Conservation (phyloP, 192 early-diverging fungal species). For the Gaertneriomyces sp. region DNA sequence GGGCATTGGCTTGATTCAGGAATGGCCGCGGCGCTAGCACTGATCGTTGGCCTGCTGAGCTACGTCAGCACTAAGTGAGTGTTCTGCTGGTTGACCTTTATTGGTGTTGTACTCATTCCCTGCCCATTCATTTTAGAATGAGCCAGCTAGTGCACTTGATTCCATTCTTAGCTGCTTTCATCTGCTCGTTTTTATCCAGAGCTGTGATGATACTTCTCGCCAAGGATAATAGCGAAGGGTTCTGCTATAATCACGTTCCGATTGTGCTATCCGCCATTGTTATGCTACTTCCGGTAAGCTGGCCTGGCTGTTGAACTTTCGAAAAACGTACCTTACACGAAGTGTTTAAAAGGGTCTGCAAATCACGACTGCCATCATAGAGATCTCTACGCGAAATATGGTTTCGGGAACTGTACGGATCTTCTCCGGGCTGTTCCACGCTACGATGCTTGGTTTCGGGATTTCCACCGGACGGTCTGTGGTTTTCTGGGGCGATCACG, state of each 20-base stretch:
- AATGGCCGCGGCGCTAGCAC: constrained; percentile 29
- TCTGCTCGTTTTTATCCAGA: constrained; percentile 11
- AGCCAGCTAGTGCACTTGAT: constrained; percentile 13
- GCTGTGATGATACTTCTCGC: not conserved
- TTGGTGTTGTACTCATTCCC: not conserved
- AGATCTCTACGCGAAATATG: constrained; percentile 81
- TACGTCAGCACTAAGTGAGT: constrained; percentile 13
- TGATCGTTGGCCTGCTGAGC: constrained; percentile 25
- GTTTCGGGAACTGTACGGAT: constrained; percentile 85
- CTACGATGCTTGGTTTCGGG: constrained; percentile 32
- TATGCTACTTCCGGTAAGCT: constrained; percentile 36
- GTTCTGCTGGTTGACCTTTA: constrained; percentile 10
- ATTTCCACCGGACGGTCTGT: constrained; percentile 31
- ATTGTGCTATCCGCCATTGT: constrained; percentile 35
- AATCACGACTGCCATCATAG: constrained; percentile 81
- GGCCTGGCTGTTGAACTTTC: not conserved
- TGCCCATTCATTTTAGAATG: too few species aligned
- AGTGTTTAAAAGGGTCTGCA: constrained; percentile 60
- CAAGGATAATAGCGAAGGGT: not conserved
- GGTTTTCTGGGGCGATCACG: constrained; percentile 17
- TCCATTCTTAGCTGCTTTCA: constrained; percentile 16
- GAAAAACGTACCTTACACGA: not conserved
- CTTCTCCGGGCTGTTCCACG: constrained; percentile 66
- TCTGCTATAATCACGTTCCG: constrained; percentile 28
- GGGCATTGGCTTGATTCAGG: constrained; percentile 38